Base-by-base conservation (phyloP, 1,284 basidiomycete genomes). In the Hemileia vastatrix region DNA sequence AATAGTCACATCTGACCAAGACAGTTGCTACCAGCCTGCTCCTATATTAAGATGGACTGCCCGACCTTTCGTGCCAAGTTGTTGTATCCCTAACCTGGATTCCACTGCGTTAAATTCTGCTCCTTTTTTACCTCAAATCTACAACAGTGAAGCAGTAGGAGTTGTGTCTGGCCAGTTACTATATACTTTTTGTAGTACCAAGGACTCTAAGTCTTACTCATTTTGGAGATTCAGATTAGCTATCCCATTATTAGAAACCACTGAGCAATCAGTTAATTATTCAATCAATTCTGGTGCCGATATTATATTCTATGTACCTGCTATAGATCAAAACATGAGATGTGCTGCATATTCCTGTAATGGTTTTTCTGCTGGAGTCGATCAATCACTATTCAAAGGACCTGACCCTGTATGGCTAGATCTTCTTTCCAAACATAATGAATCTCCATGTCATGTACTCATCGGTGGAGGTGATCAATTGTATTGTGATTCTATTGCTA, bases 151-250 rank as follows among this genome's bases (percentile, higher is more conserved):
- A n/a, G n/a, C n/a, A n/a, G n/a, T n/a, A n/a, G n/a, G n/a, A n/a
- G n/a, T n/a, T n/a, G n/a, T n/a, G 5, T n/a, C 57, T 31, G 89
- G 86, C 1, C 82, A n/a, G n/a, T n/a, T n/a, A n/a, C n/a, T n/a
- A 88, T 67, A 85, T 87, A 71, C 83, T 97, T 52, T 88, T 84
- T 78, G 86, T 87, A 6, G n/a, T 91, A 93, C 77, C 79, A 81
- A 18, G 85, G 86, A 15, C 77, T 81, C 82, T 58, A 84, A 76
- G n/a, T 54, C 65, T 6, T 68, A 71, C 58, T 60, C 54, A 15
- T 98, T 98, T 78, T 97, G 91, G 89, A 82, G 95, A 58, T 97
- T 97, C 79, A 82, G 87, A 74, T 83, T 97, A 60, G 83, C 87
- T 68, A 81, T 98, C 60, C 90, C 89, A 4, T 76, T 97, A 6